phyloP scores from a whole-genome alignment of 2,329 filamentous ascomycete species.

The Orbilia blumenaviensis region DNA sequence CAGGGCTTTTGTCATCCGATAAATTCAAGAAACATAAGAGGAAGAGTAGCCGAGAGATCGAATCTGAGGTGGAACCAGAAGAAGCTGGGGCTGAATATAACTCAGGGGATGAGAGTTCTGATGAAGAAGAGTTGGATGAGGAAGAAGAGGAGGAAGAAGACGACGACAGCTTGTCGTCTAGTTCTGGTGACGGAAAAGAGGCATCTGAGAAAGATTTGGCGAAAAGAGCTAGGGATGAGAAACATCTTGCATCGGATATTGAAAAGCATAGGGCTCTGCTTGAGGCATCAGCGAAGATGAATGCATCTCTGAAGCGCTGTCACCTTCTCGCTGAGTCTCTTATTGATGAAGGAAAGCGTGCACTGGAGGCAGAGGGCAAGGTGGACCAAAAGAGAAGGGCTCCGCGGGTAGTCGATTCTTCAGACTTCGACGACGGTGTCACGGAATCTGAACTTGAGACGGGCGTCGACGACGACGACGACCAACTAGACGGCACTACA shows the following conservation, averaged over 20 bases:
- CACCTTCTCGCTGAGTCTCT: slow-evolving; percentile 88
- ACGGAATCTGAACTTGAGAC: slow-evolving; percentile 44
- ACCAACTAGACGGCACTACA: slow-evolving; percentile 23
- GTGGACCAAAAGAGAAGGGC: slow-evolving; percentile 3
- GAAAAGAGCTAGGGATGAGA: slow-evolving; percentile 78
- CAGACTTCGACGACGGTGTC: slow-evolving; percentile 36
- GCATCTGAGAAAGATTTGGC: slow-evolving; percentile 62
- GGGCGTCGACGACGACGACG: slow-evolving; percentile 4
- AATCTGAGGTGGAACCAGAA: slow-evolving; percentile 56
- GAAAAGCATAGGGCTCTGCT: slow-evolving; percentile 88
- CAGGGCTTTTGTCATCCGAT: slow-evolving; percentile 72
- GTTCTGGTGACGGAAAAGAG: slow-evolving; percentile 59
- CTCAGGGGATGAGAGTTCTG: slow-evolving; percentile 59
- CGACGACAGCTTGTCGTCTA: slow-evolving; percentile 65
- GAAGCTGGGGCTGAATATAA: slow-evolving; percentile 62
- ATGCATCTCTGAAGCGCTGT: slow-evolving; percentile 89
- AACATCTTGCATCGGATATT: slow-evolving; percentile 82
- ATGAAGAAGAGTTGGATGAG: slow-evolving; percentile 63
- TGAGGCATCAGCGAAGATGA: slow-evolving; percentile 91
- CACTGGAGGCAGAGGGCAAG: slow-evolving; percentile 64
- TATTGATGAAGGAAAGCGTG: slow-evolving; percentile 86
- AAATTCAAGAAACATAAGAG: slow-evolving; percentile 30
- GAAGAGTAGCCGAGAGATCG: slow-evolving; percentile 56
- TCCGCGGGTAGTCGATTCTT: slow-evolving; percentile 40
- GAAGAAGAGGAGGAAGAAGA: slow-evolving; percentile 61